Conservation (phyloP, 345 rosid genomes). For the Populus ilicifolia region DNA sequence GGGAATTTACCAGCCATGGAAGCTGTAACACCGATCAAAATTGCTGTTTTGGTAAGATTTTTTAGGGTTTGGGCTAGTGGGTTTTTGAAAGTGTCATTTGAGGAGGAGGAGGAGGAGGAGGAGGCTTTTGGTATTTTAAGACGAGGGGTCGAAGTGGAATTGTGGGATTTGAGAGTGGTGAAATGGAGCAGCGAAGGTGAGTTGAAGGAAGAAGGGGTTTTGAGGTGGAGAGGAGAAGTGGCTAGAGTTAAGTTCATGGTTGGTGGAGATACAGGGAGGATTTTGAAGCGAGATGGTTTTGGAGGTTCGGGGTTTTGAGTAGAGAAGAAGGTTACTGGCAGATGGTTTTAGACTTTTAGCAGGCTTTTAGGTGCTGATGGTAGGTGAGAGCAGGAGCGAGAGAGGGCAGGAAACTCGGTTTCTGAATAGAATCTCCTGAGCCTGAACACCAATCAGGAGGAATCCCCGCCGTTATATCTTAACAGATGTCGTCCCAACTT, state of each 20-base stretch:
- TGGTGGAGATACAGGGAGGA: not conserved
- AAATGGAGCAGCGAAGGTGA: not conserved
- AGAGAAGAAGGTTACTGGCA: too few species aligned
- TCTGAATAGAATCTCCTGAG: too few species aligned
- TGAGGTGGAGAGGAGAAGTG: slow-evolving; percentile 4
- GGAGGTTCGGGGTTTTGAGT: too few species aligned
- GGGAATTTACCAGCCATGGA: slow-evolving; percentile 44
- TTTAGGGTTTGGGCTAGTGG: slow-evolving; percentile 30
- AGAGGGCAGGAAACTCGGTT: too few species aligned
- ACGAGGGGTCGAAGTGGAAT: not conserved
- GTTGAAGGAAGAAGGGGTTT: slow-evolving; percentile 6
- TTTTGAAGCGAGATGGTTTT: too few species aligned
- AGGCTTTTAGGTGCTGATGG: too few species aligned
- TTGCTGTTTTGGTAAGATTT: slow-evolving; percentile 45
- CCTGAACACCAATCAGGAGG: too few species aligned
- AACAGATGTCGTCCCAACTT: too few species aligned
- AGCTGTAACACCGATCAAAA: slow-evolving; percentile 50
- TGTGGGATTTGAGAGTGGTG: not conserved
- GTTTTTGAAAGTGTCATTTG: not conserved
- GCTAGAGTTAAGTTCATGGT: slow-evolving; percentile 14
- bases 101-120: not conserved
- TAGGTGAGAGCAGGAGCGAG: too few species aligned
- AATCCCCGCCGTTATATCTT: too few species aligned
- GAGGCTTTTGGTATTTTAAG: not conserved
- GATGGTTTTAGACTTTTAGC: too few species aligned